Evolutionary conservation across 2,329 filamentous ascomycete genomes (phyloP).

Genomic region (Ophiobolus disseminans): DNA sequence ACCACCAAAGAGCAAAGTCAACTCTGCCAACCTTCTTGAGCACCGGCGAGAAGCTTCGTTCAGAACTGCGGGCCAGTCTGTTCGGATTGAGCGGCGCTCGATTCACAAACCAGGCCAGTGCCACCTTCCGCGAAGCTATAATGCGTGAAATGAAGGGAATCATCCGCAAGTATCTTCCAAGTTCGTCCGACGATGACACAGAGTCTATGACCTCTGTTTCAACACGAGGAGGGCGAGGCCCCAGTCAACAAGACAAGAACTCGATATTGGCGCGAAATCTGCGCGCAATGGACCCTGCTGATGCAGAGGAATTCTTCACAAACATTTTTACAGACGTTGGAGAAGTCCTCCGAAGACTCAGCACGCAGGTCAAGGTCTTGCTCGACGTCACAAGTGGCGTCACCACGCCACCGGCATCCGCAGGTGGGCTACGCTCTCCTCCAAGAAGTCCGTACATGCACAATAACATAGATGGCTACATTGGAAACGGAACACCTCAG

Average conservation of each 20-base stretch:
- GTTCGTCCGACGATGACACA: slow-evolving; percentile 91
- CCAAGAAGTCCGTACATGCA: slow-evolving; percentile 54
- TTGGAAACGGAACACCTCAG: slow-evolving; percentile 26
- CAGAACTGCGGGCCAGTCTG: slow-evolving; percentile 73
- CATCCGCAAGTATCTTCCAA: slow-evolving; percentile 84
- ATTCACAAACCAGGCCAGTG: slow-evolving; percentile 80
- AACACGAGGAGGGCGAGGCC: slow-evolving; percentile 71
- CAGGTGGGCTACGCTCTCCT: slow-evolving; percentile 54
- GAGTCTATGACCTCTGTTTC: slow-evolving; percentile 88
- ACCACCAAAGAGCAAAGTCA: slow-evolving; percentile 70
- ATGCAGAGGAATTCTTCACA: slow-evolving; percentile 82
- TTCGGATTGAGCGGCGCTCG: slow-evolving; percentile 81
- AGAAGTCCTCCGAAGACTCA: slow-evolving; percentile 83
- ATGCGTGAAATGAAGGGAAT: slow-evolving; percentile 85
- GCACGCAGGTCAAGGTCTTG: slow-evolving; percentile 92
- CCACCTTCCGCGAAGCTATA: slow-evolving; percentile 81
- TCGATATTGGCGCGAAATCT: slow-evolving; percentile 87
- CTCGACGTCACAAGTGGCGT: slow-evolving; percentile 88
- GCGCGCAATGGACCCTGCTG: slow-evolving; percentile 79
- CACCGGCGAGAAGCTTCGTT: slow-evolving; percentile 73
- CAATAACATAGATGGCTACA: slow-evolving; percentile 53
- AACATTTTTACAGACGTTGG: slow-evolving; percentile 87
- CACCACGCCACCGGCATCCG: slow-evolving; percentile 53
- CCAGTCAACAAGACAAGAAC: slow-evolving; percentile 85
- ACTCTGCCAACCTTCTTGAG: slow-evolving; percentile 79